phyloP scores from a whole-genome alignment of 768 basidiomycete genomes.

The Pulveroboletus sp. region DNA sequence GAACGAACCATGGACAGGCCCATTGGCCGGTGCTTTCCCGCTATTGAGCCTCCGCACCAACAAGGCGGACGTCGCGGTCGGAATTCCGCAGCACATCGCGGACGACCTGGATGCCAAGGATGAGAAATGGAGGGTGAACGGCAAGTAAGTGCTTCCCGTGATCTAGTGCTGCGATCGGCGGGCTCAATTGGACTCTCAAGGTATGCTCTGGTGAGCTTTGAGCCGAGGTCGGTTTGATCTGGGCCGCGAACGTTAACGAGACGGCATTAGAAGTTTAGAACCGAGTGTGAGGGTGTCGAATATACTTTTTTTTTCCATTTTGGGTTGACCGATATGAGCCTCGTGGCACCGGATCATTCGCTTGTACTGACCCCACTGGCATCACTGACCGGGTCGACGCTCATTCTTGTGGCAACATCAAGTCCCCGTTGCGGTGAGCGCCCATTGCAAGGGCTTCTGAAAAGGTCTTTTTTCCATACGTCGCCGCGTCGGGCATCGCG shows the following conservation, averaged over 20 bases:
- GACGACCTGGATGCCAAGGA: conserved; percentile 63
- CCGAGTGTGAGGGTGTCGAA: too few species aligned
- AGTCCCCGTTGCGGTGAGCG: too few species aligned
- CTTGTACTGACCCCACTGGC: too few species aligned
- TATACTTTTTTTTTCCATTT: too few species aligned
- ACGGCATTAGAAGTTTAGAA: too few species aligned
- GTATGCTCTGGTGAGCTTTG: conserved; percentile 32
- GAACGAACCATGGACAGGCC: conserved; percentile 44
- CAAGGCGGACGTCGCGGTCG: conserved; percentile 94
- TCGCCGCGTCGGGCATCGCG: too few species aligned
- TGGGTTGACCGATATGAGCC: too few species aligned
- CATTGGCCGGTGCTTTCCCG: conserved; percentile 75
- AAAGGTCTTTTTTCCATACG: too few species aligned
- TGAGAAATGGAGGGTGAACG: conserved; percentile 76
- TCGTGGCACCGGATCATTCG: too few species aligned
- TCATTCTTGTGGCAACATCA: too few species aligned
- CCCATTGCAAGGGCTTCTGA: too few species aligned
- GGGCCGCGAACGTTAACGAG: not conserved
- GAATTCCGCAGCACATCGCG: conserved; percentile 62
- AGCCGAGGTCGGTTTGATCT: conserved; percentile 15
- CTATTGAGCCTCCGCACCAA: conserved; percentile 86
- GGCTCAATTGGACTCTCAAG: conserved; percentile 12
- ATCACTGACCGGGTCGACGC: too few species aligned
- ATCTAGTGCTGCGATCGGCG: not conserved
- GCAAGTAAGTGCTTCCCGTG: conserved; percentile 49